A percentile compares a stretch with the other conserved stretches of the same genome.
Conservation (phyloP, 805 yeast species). For the Kodamaea laetipori region DNA sequence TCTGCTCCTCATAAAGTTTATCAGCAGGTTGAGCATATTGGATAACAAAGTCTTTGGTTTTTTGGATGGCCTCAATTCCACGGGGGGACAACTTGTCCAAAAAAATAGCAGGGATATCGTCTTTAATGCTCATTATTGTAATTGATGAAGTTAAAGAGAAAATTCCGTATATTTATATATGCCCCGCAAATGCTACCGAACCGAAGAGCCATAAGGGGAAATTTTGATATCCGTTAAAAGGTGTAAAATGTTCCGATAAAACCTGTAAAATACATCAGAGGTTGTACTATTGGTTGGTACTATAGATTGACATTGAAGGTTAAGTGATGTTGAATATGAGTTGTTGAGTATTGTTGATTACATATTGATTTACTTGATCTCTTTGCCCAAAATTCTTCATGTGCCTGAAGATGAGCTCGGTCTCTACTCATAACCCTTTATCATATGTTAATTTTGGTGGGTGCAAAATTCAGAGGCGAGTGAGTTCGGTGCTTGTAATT, state of each 20-base stretch:
- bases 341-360: too few species aligned
- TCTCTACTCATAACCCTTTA: too few species aligned
- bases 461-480: too few species aligned
- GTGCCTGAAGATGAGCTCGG: too few species aligned
- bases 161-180: not conserved
- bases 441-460: too few species aligned
- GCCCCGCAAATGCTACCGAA: slow-evolving; percentile 1
- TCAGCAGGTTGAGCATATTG: slow-evolving; percentile 61
- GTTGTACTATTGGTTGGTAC: too few species aligned
- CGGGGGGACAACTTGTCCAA: slow-evolving; percentile 36
- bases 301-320: too few species aligned
- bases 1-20: slow-evolving; percentile 42
- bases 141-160: not conserved
- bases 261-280: not conserved
- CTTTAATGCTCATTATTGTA: slow-evolving; percentile 20
- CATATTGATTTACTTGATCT: too few species aligned
- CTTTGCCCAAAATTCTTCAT: too few species aligned
- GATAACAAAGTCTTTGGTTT: slow-evolving; percentile 52
- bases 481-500: too few species aligned
- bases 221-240: not conserved
- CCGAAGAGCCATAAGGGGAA: not conserved
- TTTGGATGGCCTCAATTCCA: slow-evolving; percentile 42
- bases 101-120: slow-evolving; percentile 46
- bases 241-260: slow-evolving; percentile 1
- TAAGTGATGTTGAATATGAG: too few species aligned